A percentile compares a stretch with the other conserved stretches of the same genome.
Conservation (phyloP, 2,329 filamentous ascomycete species). For the Coniochaeta sp. region DNA sequence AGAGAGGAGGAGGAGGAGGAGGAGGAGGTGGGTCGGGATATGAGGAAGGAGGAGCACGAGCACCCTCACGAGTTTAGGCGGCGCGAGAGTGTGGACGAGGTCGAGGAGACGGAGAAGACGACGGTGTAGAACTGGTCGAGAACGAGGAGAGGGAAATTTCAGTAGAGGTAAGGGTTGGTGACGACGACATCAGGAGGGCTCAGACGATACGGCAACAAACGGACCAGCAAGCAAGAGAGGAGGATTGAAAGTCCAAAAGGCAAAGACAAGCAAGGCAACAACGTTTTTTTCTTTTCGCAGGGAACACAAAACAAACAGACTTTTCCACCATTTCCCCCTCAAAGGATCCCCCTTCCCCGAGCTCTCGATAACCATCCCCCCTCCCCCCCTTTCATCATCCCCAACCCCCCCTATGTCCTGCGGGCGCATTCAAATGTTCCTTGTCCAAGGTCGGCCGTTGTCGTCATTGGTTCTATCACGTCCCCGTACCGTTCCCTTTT, state of each 20-base stretch:
- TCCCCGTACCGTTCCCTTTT: not conserved
- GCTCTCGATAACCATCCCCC: not conserved
- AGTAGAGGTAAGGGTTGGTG: too few relatives aligned
- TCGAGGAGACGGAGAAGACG: slow-evolving; percentile 50
- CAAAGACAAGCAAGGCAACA: not conserved
- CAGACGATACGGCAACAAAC: not conserved
- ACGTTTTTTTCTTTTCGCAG: slow-evolving; percentile 6
- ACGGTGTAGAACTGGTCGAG: slow-evolving; percentile 15
- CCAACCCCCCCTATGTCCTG: not conserved
- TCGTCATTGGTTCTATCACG: not conserved
- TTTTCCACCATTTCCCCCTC: slow-evolving; percentile 4
- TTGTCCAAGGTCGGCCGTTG: not conserved
- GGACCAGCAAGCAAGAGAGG: not conserved
- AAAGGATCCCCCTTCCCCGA: not conserved
- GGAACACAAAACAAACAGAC: not conserved
- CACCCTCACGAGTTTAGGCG: slow-evolving; percentile 30
- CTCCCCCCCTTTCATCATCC: not conserved
- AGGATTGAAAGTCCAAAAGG: not conserved
- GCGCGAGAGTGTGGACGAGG: slow-evolving; percentile 44
- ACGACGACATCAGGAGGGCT: too few relatives aligned
- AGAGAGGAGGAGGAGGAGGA: slow-evolving; percentile 3
- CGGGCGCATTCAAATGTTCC: not conserved
- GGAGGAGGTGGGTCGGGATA: slow-evolving; percentile 2
- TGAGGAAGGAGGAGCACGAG: slow-evolving; percentile 8
- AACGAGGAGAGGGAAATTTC: not conserved